Percentiles rank a stretch among this genome's conserved stretches.
Evolutionary conservation across 2,329 filamentous ascomycete genomes (phyloP).

Genomic region (Beauveria pseudobassiana): DNA sequence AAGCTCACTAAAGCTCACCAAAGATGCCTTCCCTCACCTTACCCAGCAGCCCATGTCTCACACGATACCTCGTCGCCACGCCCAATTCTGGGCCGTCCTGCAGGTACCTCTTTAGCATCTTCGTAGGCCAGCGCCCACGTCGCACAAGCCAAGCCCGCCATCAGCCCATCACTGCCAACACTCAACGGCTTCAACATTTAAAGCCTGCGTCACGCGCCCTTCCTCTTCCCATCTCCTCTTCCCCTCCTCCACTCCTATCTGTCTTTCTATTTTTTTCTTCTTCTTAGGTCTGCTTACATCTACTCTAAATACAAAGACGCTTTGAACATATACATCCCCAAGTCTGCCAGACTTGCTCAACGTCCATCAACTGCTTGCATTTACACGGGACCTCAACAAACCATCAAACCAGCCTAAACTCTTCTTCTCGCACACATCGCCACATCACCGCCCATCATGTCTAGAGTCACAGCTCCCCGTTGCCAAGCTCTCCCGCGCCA

Average conservation of each 20-base stretch:
- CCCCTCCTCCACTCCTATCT: not conserved
- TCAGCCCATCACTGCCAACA: not conserved
- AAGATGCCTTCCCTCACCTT: not conserved
- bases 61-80: not conserved
- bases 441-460: conserved; percentile 28
- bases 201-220: not conserved
- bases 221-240: too few relatives aligned
- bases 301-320: not conserved
- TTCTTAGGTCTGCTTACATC: not conserved
- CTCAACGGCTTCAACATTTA: conserved; percentile 2
- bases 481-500: conserved; percentile 39
- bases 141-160: not conserved
- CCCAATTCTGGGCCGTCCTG: not conserved
- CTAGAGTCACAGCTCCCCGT: conserved; percentile 42
- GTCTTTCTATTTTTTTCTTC: not conserved
- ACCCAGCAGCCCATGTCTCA: not conserved
- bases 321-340: not conserved
- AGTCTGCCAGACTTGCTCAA: not conserved
- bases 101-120: not conserved
- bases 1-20: not conserved
- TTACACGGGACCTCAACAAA: not conserved
- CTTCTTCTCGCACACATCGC: not conserved
- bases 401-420: not conserved
- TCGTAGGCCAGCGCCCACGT: too few relatives aligned
- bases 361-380: not conserved